Evolutionary conservation across 192 early-diverging fungal genomes (phyloP).

Genomic region (Backusella circina): DNA sequence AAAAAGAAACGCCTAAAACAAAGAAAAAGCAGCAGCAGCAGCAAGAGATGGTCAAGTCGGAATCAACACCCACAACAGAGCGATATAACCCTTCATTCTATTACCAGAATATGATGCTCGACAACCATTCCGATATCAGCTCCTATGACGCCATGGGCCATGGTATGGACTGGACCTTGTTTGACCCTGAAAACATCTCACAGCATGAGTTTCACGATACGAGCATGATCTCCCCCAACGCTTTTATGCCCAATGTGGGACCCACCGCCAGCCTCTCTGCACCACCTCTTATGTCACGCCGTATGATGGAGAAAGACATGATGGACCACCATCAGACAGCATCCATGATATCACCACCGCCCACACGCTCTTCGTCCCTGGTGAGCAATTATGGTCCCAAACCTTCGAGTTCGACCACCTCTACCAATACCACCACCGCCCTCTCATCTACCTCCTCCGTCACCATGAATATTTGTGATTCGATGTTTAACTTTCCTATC

Average conservation of each 20-base stretch:
- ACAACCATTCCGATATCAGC: neutral
- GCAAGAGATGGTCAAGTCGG: neutral
- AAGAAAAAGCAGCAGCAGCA: neutral
- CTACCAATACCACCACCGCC: neutral
- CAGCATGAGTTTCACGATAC: neutral
- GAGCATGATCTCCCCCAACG: neutral
- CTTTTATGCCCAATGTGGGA: neutral
- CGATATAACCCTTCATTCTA: neutral
- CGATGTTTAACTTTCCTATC: neutral
- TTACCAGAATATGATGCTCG: constrained; percentile 10
- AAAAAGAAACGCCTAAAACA: neutral
- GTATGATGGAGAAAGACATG: neutral
- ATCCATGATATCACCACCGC: neutral
- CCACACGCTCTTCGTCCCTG: neutral
- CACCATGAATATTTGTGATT: neutral
- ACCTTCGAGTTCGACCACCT: constrained; percentile 2
- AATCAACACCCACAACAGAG: neutral
- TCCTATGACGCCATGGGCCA: neutral
- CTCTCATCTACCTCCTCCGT: neutral
- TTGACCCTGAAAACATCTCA: neutral
- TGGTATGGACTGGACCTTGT: constrained; percentile 7
- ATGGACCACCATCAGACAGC: neutral
- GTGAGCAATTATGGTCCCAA: neutral
- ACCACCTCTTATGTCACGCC: neutral
- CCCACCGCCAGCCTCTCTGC: neutral